Conservation (phyloP, 2,329 filamentous ascomycete genomes). For the Fusarium albidum region DNA sequence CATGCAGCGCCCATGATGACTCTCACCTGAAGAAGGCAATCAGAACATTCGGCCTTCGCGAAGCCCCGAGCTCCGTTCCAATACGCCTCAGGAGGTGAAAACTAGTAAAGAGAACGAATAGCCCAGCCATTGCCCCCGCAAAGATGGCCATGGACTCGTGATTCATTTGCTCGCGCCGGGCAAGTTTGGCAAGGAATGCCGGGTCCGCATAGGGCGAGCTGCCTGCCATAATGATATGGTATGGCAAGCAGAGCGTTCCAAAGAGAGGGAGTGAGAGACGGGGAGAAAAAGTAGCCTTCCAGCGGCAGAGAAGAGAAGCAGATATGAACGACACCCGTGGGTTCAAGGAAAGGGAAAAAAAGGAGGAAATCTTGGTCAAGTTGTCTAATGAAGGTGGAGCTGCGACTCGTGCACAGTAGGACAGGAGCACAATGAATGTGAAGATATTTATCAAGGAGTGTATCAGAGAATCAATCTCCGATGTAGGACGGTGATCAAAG, state of each 20-base stretch:
- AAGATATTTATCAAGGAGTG: conserved; percentile 20
- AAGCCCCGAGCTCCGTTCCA: conserved; percentile 16
- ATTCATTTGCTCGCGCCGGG: conserved; percentile 37
- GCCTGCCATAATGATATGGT: conserved; percentile 28
- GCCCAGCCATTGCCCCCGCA: conserved; percentile 24
- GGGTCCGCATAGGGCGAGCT: conserved; percentile 21
- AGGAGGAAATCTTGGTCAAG: conserved; percentile 6
- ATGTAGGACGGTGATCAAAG: conserved; percentile 22
- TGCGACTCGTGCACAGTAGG: conserved; percentile 22
- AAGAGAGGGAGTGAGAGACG: background rate
- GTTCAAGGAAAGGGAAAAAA: background rate
- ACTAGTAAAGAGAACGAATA: conserved; percentile 21
- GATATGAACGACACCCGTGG: background rate
- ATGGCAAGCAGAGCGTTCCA: background rate
- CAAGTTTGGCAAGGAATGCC: conserved; percentile 33
- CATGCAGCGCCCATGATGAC: background rate
- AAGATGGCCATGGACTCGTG: conserved; percentile 37
- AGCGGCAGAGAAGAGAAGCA: background rate
- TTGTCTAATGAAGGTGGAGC: conserved; percentile 17
- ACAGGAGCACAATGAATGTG: conserved; percentile 27
- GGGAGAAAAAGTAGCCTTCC: background rate
- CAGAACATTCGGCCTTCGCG: conserved; percentile 11
- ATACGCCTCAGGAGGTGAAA: conserved; percentile 24
- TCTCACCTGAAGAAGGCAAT: conserved; percentile 31
- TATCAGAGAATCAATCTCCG: conserved; percentile 22